Base-by-base conservation (phyloP, 139 green algal species). In the Zygnema circumcarinatum region DNA sequence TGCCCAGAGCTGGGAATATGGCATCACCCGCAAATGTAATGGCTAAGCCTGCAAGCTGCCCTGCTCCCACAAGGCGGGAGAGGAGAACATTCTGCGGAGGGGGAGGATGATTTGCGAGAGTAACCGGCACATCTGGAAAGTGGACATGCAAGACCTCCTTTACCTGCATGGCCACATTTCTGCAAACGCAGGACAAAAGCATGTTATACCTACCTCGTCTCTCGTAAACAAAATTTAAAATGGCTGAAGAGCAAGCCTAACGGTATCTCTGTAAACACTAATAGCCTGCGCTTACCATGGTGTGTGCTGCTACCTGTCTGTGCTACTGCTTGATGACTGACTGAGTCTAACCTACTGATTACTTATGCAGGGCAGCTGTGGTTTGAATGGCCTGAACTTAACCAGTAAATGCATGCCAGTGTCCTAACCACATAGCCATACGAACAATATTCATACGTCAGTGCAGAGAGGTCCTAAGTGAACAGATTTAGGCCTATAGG, bases 101-200 rank as follows among this genome's bases (percentile, higher is more conserved):
- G 11, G 72, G 35, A 52, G 94, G 94, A 81, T 95, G 94, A 39
- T 87, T 93, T 32, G 56, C 74, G n/a, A 90, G 81, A 0, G 88
- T 2, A 1, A 96, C 86, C 68, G 92, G 76, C 36, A 96, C 62
- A 53, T 88, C 83, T 25, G 90, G 87, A 20, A 92, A 94, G 56
- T 73, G 87, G 69, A 94, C 81, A 67, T 53, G 41, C 35, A 93
- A 68, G 47, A 96, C 76, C 82, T 94, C 80, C 73, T 89, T 52
- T 22, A 93, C 87, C 85, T 96, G 94, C 87, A 93, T 89, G 73
- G 94, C 94, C 85, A 92, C 93, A 29, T 92, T 91, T 87, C 93
- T 86, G 53, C 25, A n/a, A 16, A 83, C 21, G 87, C 38, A 31
- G 16, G 32, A 86, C 2, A 56, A 62, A 54, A 25, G 2, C 41